These are phyloP conservation scores for Calonectria multiphialidica DNA, from an alignment of 2,329 filamentous ascomycete genomes.

Conservation along the genomic window DNA sequence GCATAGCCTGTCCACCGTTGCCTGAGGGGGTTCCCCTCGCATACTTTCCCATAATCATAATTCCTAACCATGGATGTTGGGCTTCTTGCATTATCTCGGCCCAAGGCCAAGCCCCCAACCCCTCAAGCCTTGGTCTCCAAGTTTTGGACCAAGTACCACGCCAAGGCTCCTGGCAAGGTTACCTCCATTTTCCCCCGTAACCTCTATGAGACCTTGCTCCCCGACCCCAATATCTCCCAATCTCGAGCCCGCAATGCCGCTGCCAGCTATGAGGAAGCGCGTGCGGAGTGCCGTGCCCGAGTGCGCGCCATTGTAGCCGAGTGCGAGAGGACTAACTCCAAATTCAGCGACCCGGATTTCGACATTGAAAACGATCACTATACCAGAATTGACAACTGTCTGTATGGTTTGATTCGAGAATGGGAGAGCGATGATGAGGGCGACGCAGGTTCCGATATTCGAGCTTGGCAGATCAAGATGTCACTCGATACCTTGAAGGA, in stretches of 20 bases:
- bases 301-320: slow-evolving; percentile 55
- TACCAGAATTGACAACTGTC: slow-evolving; percentile 52
- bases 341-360: slow-evolving; percentile 59
- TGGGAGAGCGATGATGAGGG: slow-evolving; percentile 31
- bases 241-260: slow-evolving; percentile 52
- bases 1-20: neutral
- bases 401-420: slow-evolving; percentile 47
- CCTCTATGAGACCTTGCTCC: slow-evolving; percentile 51
- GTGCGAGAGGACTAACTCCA: slow-evolving; percentile 58
- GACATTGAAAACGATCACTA: slow-evolving; percentile 54
- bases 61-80: slow-evolving; percentile 32
- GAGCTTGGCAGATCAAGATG: slow-evolving; percentile 25
- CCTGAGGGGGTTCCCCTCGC: neutral
- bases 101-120: slow-evolving; percentile 38
- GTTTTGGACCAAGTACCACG: slow-evolving; percentile 58
- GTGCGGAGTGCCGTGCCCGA: slow-evolving; percentile 53
- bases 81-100: slow-evolving; percentile 16
- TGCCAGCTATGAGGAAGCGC: slow-evolving; percentile 56
- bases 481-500: slow-evolving; percentile 28
- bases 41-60: neutral
- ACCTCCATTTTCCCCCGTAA: slow-evolving; percentile 58
- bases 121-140: slow-evolving; percentile 56
- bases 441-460: neutral
- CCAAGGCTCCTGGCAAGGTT: slow-evolving; percentile 55
- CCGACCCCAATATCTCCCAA: slow-evolving; percentile 34